Conservation (phyloP, 176 grass and related monocot species). For the Chrysopogon serrulatus region DNA sequence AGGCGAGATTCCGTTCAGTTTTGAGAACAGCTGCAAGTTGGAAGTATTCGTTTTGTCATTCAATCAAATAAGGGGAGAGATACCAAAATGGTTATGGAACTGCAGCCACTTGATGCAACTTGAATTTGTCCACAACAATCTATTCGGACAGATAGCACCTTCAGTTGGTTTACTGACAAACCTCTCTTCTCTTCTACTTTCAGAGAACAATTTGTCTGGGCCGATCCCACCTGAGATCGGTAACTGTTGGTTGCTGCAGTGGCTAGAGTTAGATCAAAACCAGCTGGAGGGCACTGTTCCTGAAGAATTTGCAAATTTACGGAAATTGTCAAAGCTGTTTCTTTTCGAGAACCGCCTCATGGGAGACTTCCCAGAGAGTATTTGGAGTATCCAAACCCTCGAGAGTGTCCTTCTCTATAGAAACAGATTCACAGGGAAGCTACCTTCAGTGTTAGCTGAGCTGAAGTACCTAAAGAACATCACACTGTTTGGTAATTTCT, state of each 20-base stretch:
- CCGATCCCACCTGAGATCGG: conserved; percentile 60
- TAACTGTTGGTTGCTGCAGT: conserved; percentile 22
- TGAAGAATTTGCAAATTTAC: conserved; percentile 41
- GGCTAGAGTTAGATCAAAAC: conserved; percentile 52
- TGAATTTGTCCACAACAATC: conserved; percentile 26
- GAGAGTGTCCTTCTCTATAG: conserved; percentile 33
- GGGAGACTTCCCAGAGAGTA: conserved; percentile 55
- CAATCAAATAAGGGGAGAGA: conserved; percentile 49
- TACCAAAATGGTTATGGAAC: conserved; percentile 51
- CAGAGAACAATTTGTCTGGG: conserved; percentile 67
- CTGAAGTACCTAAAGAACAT: conserved; percentile 50
- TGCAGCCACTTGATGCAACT: conserved; percentile 44
- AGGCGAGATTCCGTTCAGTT: conserved; percentile 56
- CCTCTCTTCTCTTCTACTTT: conserved; percentile 52
- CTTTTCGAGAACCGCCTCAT: conserved; percentile 41
- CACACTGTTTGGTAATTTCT: conserved; percentile 45
- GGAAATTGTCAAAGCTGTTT: conserved; percentile 30
- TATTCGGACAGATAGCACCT: no score
- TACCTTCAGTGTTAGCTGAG: conserved; percentile 44
- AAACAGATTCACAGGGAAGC: conserved; percentile 40
- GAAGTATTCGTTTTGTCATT: conserved; percentile 45
- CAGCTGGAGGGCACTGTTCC: conserved; percentile 51
- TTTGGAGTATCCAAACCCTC: conserved; percentile 58
- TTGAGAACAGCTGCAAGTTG: conserved; percentile 40
- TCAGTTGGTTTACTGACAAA: conserved; percentile 50